Evolutionary conservation across 176 grass and related monocot genomes (phyloP).

Genomic region (Bromus sterilis): DNA sequence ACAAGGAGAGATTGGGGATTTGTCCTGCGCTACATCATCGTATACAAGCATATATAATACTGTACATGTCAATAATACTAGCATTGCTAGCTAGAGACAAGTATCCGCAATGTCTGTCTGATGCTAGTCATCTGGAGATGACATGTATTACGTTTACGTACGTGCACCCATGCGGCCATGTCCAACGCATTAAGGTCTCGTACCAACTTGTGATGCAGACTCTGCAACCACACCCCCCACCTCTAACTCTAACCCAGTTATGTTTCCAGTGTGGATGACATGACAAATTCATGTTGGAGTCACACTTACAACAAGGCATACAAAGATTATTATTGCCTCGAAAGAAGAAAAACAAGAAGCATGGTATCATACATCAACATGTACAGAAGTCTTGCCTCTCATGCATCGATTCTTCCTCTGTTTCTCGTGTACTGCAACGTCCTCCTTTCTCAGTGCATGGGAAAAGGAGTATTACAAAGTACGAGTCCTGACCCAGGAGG

Average conservation of each 20-base stretch:
- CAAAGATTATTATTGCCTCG: neutral
- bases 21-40: neutral
- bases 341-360: neutral
- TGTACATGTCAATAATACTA: neutral
- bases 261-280: constrained; percentile 13
- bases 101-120: neutral
- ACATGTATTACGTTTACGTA: neutral
- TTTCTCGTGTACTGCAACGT: neutral
- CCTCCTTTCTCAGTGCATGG: neutral
- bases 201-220: constrained; percentile 4
- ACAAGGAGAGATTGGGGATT: constrained; percentile 3
- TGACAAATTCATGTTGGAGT: neutral
- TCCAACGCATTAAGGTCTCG: neutral
- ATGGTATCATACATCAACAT: neutral
- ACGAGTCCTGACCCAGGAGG: neutral
- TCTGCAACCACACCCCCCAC: neutral
- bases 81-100: neutral
- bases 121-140: neutral
- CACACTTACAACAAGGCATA: neutral
- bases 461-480: neutral
- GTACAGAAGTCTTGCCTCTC: neutral
- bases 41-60: neutral
- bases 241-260: neutral
- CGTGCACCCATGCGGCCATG: neutral
- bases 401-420: neutral